phyloP scores from a whole-genome alignment of 2,329 filamentous ascomycete species.

The Arachnomyces sp. region DNA sequence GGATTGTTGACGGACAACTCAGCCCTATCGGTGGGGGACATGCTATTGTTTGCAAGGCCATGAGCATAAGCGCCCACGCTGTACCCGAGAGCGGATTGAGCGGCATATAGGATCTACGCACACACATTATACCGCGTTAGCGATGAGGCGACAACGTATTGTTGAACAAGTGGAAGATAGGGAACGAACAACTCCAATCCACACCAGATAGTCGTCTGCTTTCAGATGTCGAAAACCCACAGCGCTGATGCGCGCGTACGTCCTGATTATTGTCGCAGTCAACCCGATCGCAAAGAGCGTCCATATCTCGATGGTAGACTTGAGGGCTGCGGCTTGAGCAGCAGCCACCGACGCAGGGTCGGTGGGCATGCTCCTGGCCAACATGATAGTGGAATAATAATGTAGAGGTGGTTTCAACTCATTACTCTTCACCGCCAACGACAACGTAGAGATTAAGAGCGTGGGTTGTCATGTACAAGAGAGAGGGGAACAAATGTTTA shows the following conservation, averaged over 20 bases:
- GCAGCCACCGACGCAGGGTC: conserved; percentile 1
- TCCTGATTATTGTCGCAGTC: conserved; percentile 26
- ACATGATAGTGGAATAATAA: background rate
- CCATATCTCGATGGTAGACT: conserved; percentile 2
- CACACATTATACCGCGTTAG: conserved; percentile 6
- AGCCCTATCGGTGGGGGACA: conserved; percentile 42
- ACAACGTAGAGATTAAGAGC: no score
- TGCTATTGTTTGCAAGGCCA: conserved; percentile 48
- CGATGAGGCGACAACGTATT: conserved; percentile 1
- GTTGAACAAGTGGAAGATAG: conserved; percentile 1
- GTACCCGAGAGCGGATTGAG: conserved; percentile 40
- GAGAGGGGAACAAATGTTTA: no score
- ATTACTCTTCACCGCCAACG: no score
- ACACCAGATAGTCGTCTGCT: conserved; percentile 48
- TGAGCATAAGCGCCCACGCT: conserved; percentile 37
- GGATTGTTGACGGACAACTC: conserved; percentile 31
- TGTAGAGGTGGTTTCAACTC: no score
- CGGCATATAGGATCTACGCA: conserved; percentile 38
- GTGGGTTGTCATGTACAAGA: no score
- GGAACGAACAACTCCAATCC: conserved; percentile 39
- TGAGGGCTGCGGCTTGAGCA: background rate
- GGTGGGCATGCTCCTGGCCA: background rate
- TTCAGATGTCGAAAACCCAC: conserved; percentile 19
- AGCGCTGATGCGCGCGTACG: conserved; percentile 38
- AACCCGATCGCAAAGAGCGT: conserved; percentile 6